phyloP scores from a whole-genome alignment of 352 stramenopile species.

The Pythium phragmiticola region DNA sequence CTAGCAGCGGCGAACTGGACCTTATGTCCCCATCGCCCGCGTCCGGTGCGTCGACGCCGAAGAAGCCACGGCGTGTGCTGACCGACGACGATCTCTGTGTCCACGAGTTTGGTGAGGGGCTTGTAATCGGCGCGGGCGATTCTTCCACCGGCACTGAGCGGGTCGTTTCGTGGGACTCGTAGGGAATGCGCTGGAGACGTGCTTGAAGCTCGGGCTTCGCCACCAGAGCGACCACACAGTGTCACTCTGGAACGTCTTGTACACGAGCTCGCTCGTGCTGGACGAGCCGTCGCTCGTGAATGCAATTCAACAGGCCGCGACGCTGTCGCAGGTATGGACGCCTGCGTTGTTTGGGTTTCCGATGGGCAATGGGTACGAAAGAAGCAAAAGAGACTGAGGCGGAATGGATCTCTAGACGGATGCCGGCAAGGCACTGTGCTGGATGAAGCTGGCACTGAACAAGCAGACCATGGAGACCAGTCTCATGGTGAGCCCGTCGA shows the following conservation, averaged over 20 bases:
- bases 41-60: slow-evolving; percentile 5
- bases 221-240: slow-evolving; percentile 40
- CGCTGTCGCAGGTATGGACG: slow-evolving; percentile 56
- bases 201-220: slow-evolving; percentile 59
- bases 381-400: neutral
- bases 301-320: slow-evolving; percentile 61
- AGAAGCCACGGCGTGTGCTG: slow-evolving; percentile 27
- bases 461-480: slow-evolving; percentile 78
- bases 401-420: slow-evolving; percentile 38
- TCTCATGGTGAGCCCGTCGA: slow-evolving; percentile 46
- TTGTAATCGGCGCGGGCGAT: neutral
- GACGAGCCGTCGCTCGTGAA: slow-evolving; percentile 70
- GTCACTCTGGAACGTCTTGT: slow-evolving; percentile 75
- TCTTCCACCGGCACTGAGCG: too few species aligned
- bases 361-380: neutral
- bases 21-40: slow-evolving; percentile 14
- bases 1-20: slow-evolving; percentile 21
- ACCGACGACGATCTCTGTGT: slow-evolving; percentile 60
- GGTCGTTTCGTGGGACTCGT: neutral
- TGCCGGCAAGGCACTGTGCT: slow-evolving; percentile 63
- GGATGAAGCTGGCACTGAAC: slow-evolving; percentile 80
- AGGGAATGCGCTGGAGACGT: slow-evolving; percentile 58
- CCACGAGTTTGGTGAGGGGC: slow-evolving; percentile 53
- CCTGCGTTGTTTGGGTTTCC: neutral
- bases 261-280: slow-evolving; percentile 69